Conservation (phyloP, 2,329 filamentous ascomycete genomes). For the Penicillium sp. region DNA sequence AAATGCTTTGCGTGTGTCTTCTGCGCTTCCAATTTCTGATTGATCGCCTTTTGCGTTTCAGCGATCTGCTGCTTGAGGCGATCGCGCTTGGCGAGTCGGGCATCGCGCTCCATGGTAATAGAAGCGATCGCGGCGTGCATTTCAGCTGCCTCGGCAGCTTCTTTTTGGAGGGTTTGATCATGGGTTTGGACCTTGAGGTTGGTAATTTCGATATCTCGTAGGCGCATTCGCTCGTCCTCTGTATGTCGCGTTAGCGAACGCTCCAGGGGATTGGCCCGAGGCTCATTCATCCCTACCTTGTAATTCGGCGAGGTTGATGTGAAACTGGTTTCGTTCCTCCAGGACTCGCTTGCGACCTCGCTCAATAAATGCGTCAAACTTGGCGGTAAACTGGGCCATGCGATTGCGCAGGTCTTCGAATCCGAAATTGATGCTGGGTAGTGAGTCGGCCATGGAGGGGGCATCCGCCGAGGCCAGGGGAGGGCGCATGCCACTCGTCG, state of each 20-base stretch:
- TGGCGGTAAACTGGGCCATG: conserved; percentile 88
- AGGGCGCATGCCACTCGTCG: conserved; percentile 55
- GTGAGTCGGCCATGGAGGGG: conserved; percentile 63
- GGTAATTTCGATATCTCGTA: conserved; percentile 80
- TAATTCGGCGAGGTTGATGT: conserved; percentile 83
- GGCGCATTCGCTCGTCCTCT: conserved; percentile 93
- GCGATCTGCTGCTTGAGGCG: conserved; percentile 58
- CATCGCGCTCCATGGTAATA: conserved; percentile 58
- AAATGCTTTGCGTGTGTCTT: conserved; percentile 64
- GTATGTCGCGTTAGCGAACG: conserved; percentile 15
- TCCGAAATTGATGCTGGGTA: conserved; percentile 91
- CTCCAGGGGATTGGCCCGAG: not conserved
- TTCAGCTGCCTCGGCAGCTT: conserved; percentile 62
- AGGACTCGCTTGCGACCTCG: conserved; percentile 84
- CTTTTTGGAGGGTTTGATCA: conserved; percentile 58
- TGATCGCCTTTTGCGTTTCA: conserved; percentile 49
- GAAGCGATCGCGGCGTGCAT: conserved; percentile 62
- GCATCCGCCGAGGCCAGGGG: conserved; percentile 54
- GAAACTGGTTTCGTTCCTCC: conserved; percentile 92
- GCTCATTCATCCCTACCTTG: conserved; percentile 63
- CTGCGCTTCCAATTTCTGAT: conserved; percentile 48
- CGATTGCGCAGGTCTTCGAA: conserved; percentile 94
- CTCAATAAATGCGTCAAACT: conserved; percentile 93
- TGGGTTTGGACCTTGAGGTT: conserved; percentile 58
- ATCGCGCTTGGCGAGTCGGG: conserved; percentile 57